Base-by-base conservation (phyloP, 73 alveolate species). In the Paramecium caudatum region DNA sequence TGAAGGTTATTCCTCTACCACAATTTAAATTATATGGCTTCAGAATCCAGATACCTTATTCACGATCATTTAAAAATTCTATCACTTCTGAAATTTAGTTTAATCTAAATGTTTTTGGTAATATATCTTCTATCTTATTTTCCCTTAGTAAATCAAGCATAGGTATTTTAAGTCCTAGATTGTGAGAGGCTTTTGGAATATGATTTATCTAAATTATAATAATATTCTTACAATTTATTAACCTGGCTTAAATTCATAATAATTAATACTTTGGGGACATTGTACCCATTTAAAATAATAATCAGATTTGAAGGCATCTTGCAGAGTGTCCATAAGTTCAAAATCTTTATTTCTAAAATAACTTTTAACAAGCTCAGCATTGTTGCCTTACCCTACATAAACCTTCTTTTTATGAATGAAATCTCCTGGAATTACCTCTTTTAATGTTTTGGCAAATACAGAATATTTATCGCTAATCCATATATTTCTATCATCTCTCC, bases 1-100 rank as follows among this genome's bases (percentile, higher is more conserved):
- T n/a, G n/a, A n/a, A n/a, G n/a, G n/a, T n/a, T n/a, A 95, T 91
- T 4, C 98, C 97, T 83, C 93, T 91, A 5, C 98, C 98, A 48
- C 90, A 82, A 84, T 95, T 95, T 2, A 92, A 82, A 70, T 90
- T 82, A 36, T 93, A 90, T 49, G 95, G 94, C 61, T 95, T 95
- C 48, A 91, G 32, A 5, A 95, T 90, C 98, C 97, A 95, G 5
- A 82, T 37, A 8, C 97, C 95, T 4, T 86, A 91, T 39, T 91
- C 86, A 37, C 81, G 27, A 34, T 86, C 61, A 48, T 90, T 91
- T 27, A 95, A 61, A 90, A 95, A 95, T 21, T 74, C 85, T 23
- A 95, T 69, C 43, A 91, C 88, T 70, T 95, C 97, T 13, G 95
- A 91, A 25, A 91, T 94, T 39, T 70, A 27, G 39, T 93, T 92